Base-by-base conservation (phyloP, 495 filamentous ascomycete genomes). In the Penicillium macrosclerotiorum region DNA sequence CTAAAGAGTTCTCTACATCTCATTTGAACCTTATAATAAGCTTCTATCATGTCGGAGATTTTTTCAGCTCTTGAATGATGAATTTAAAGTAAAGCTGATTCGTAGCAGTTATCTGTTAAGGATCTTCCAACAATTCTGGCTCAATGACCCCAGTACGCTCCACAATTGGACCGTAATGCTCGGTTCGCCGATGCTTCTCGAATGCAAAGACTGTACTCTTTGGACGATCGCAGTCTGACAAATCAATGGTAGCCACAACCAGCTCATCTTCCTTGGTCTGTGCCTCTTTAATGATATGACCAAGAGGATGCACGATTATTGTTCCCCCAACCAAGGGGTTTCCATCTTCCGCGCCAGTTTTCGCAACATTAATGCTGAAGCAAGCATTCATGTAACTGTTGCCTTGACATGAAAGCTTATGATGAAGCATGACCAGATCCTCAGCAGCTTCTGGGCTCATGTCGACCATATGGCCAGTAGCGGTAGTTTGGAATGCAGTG, bases 161-260 rank as follows among this genome's bases (percentile, higher is more conserved):
- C 2, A 56, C 45, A 39, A 77, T 69, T 13, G 46, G 49, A n/a
- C 54, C 49, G 50, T 77, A 77, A 35, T 67, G 60, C 54, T 77
- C 74, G 31, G 71, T 58, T 46, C 72, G 59, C 12, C 72, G 55
- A 62, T 75, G 74, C 18, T 68, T 53, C 13, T 49, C 67, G 60
- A 74, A 77, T 33, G 73, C 70, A 49, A 77, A 77, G 6, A 66
- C 67, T 29, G 68, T 63, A 37, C 55, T 65, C 50, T 74, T 75
- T 3, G 67, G 67, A n/a, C 66, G 55, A 25, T 62, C 55, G 48
- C 72, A 76, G 9, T 70, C 59, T 22, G 54, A 54, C 42, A 77
- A 43, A 49, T 77, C 70, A 47, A 73, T 67, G 38, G 71, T 66
- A 5, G 70, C 72, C 26, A 75, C 47, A 7, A 77, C 59, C 18